Percentiles rank a stretch among this genome's conserved stretches.
Evolutionary conservation across 2,329 filamentous ascomycete species (phyloP).

Genomic region (Scopulariopsis brevicaulis): DNA sequence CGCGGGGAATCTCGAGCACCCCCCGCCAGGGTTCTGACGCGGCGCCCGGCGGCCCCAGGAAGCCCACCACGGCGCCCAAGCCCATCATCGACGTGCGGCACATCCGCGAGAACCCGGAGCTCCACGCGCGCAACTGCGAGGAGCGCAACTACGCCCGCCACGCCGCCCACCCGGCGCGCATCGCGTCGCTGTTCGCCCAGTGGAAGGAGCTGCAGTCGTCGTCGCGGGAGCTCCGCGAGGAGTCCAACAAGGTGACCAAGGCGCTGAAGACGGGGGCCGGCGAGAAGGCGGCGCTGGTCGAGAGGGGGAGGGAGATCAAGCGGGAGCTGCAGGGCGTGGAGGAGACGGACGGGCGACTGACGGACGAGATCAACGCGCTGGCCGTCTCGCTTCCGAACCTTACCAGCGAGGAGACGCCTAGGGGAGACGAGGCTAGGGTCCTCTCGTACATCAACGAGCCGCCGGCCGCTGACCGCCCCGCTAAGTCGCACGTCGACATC

Average conservation of each 20-base stretch:
- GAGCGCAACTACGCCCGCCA: conserved; percentile 68
- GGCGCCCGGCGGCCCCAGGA: conserved; percentile 16
- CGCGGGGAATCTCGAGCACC: background rate
- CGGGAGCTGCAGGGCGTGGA: conserved; percentile 47
- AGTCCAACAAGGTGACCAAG: conserved; percentile 50
- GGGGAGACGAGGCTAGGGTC: conserved; percentile 52
- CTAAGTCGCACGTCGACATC: conserved; percentile 71
- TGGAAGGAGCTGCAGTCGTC: conserved; percentile 50
- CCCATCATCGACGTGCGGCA: conserved; percentile 74
- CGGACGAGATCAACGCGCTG: conserved; percentile 57
- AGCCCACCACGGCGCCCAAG: conserved; percentile 66
- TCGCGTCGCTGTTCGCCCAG: conserved; percentile 41
- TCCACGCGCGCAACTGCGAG: conserved; percentile 73
- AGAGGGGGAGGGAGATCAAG: conserved; percentile 56
- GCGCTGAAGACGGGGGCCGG: conserved; percentile 33
- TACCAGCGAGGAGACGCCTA: conserved; percentile 65
- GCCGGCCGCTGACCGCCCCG: conserved; percentile 25
- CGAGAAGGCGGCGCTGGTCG: conserved; percentile 39
- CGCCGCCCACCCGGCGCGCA: conserved; percentile 41
- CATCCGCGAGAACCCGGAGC: conserved; percentile 73
- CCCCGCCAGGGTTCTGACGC: background rate
- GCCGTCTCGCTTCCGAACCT: conserved; percentile 79
- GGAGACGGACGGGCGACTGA: conserved; percentile 46
- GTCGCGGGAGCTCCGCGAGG: conserved; percentile 50
- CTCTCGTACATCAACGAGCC: conserved; percentile 72